Evolutionary conservation across 805 yeast species (phyloP).

Genomic region (Saccharomycopsis guyanensis): DNA sequence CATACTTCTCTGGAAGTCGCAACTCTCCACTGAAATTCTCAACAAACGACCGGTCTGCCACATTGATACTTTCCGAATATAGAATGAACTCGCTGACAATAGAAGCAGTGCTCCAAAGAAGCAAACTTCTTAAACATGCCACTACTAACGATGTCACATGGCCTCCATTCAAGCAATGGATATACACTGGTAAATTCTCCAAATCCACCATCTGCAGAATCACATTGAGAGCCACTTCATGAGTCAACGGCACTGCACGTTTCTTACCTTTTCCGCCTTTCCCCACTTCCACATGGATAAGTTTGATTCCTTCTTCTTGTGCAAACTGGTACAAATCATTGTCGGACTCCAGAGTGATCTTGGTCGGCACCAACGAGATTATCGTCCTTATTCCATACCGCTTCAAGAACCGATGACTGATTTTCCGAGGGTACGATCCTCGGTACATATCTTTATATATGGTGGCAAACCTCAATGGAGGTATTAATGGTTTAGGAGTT

Average conservation of each 20-base stretch:
- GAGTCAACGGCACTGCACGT: slow-evolving; percentile 73
- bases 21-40: slow-evolving; percentile 69
- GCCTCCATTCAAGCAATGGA: slow-evolving; percentile 88
- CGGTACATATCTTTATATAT: slow-evolving; percentile 67
- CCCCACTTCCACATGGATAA: slow-evolving; percentile 62
- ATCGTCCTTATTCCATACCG: slow-evolving; percentile 63
- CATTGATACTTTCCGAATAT: slow-evolving; percentile 68
- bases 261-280: slow-evolving; percentile 60
- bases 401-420: slow-evolving; percentile 60
- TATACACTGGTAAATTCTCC: slow-evolving; percentile 52
- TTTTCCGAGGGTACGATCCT: slow-evolving; percentile 80
- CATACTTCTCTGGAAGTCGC: slow-evolving; percentile 35
- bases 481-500: slow-evolving; percentile 32
- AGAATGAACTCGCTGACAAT: slow-evolving; percentile 79
- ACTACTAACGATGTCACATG: slow-evolving; percentile 76
- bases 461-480: slow-evolving; percentile 73
- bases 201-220: slow-evolving; percentile 52
- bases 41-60: slow-evolving; percentile 77
- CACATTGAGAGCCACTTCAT: slow-evolving; percentile 49
- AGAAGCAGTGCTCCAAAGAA: slow-evolving; percentile 84
- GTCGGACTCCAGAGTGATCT: slow-evolving; percentile 50
- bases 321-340: slow-evolving; percentile 46
- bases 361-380: slow-evolving; percentile 72
- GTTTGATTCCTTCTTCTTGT: slow-evolving; percentile 40
- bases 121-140: slow-evolving; percentile 77